Percentiles rank a stretch among this genome's conserved stretches.
Conservation (phyloP, 768 basidiomycete genomes). For the Termitomyces sp. region DNA sequence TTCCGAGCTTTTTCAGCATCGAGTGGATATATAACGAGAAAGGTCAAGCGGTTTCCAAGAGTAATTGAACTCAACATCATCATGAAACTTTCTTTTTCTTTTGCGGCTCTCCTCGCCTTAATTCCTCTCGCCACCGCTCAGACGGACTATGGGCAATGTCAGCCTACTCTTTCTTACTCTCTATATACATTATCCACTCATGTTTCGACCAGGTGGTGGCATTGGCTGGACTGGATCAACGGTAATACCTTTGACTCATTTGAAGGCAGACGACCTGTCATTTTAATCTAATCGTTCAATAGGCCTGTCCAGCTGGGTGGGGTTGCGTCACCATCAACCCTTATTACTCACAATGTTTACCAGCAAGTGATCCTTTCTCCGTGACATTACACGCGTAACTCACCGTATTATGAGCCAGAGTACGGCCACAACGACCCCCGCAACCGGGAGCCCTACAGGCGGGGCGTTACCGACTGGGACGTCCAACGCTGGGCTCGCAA, state of each 20-base stretch:
- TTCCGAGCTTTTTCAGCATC: constrained; percentile 13
- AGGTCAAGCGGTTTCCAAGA: background rate
- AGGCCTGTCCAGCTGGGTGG: constrained; percentile 39
- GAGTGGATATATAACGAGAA: constrained; percentile 3
- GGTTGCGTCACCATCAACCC: constrained; percentile 34
- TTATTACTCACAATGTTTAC: constrained; percentile 45
- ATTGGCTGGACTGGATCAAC: constrained; percentile 27
- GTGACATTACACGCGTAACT: background rate
- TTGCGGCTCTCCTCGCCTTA: constrained; percentile 23
- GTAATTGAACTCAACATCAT: background rate
- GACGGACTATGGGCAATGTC: constrained; percentile 31
- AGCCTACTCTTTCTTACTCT: constrained; percentile 15
- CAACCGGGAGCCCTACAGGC: background rate
- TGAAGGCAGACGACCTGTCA: background rate
- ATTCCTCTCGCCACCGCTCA: constrained; percentile 23
- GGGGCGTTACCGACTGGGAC: constrained; percentile 14
- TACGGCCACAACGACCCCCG: constrained; percentile 8
- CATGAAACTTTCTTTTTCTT: constrained; percentile 21
- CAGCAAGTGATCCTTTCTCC: constrained; percentile 7
- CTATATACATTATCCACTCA: background rate
- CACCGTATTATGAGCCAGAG: background rate
- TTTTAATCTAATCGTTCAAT: background rate
- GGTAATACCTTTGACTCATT: constrained; percentile 10
- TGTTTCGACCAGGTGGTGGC: constrained; percentile 19
- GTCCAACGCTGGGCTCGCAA: constrained; percentile 31